phyloP scores from a whole-genome alignment of 2,329 filamentous ascomycete genomes.

The Neurospora crassa region DNA sequence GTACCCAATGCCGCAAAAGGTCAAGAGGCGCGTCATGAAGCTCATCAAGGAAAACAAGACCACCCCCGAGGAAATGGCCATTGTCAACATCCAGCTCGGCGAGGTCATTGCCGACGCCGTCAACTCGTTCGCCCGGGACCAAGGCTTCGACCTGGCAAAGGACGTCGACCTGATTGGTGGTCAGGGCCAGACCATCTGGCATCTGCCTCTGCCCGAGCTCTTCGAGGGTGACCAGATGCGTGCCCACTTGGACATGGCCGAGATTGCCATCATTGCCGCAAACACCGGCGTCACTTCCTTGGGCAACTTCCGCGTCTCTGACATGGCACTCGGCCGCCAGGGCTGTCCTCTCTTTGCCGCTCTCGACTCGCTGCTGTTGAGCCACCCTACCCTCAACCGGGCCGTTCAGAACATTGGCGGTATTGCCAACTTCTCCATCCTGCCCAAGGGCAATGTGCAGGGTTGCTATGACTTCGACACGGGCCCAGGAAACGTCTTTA shows the following conservation, averaged over 20 bases:
- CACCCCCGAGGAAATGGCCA: slow-evolving; percentile 1
- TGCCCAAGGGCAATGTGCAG: slow-evolving; percentile 2
- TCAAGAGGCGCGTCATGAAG: not conserved
- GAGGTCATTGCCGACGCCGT: not conserved
- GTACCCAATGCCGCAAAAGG: slow-evolving; percentile 1
- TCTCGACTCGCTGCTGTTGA: not conserved
- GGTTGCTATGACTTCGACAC: slow-evolving; percentile 2
- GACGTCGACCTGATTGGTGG: slow-evolving; percentile 1
- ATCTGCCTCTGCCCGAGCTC: slow-evolving; percentile 1
- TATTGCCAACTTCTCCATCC: slow-evolving; percentile 2
- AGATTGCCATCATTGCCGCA: slow-evolving; percentile 4
- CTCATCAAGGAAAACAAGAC: slow-evolving; percentile 1
- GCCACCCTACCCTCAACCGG: slow-evolving; percentile 1
- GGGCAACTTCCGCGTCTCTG: slow-evolving; percentile 1
- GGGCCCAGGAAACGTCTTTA: slow-evolving; percentile 1
- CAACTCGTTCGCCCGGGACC: not conserved
- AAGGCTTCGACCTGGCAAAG: not conserved
- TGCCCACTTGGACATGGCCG: slow-evolving; percentile 1
- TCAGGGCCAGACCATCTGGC: slow-evolving; percentile 2
- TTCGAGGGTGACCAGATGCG: slow-evolving; percentile 2
- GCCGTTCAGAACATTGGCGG: slow-evolving; percentile 2
- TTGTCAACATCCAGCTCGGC: slow-evolving; percentile 3
- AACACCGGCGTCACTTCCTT: slow-evolving; percentile 1
- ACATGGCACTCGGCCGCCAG: slow-evolving; percentile 1
- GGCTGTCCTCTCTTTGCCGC: slow-evolving; percentile 1